Conservation (phyloP, 148 eudicot genomes). For the Fallopia convolvulus region DNA sequence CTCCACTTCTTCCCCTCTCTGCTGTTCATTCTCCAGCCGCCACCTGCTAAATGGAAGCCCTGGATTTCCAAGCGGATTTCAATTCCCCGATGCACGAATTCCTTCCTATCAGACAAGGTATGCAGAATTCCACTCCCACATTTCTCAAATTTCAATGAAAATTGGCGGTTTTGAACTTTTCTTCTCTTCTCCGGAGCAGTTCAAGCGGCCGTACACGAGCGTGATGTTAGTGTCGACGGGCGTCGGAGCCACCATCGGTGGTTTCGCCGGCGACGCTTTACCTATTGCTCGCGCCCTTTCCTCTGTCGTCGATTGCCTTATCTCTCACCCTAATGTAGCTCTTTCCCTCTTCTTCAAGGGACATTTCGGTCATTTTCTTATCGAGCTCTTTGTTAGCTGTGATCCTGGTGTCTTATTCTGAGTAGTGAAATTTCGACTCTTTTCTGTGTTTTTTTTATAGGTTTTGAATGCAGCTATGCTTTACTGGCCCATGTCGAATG, state of each 20-base stretch:
- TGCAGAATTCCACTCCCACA: neutral
- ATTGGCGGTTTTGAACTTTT: neutral
- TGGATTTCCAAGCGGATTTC: neutral
- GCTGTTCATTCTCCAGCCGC: constrained; percentile 1
- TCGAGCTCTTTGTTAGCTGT: neutral
- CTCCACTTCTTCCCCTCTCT: neutral
- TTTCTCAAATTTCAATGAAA: neutral
- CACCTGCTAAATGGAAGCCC: neutral
- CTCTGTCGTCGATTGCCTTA: constrained; percentile 83
- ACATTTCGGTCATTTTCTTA: neutral
- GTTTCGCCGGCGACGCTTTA: constrained; percentile 88
- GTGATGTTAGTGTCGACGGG: constrained; percentile 94
- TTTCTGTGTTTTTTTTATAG: constrained; percentile 23
- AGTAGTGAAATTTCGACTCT: neutral
- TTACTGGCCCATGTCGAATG: constrained; percentile 80
- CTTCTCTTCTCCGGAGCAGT: constrained; percentile 20
- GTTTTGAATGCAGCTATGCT: constrained; percentile 98
- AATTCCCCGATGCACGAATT: neutral
- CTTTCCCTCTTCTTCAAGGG: neutral
- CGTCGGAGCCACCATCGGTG: constrained; percentile 87
- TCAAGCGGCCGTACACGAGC: constrained; percentile 68
- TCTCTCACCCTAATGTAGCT: constrained; percentile 84
- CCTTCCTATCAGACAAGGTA: neutral
- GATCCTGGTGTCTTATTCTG: neutral
- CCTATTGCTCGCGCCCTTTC: constrained; percentile 81